Percentiles rank a stretch among this genome's conserved stretches.
phyloP scores from a whole-genome alignment of 1,284 basidiomycete species.

The Sanghuangporus sanghuang region DNA sequence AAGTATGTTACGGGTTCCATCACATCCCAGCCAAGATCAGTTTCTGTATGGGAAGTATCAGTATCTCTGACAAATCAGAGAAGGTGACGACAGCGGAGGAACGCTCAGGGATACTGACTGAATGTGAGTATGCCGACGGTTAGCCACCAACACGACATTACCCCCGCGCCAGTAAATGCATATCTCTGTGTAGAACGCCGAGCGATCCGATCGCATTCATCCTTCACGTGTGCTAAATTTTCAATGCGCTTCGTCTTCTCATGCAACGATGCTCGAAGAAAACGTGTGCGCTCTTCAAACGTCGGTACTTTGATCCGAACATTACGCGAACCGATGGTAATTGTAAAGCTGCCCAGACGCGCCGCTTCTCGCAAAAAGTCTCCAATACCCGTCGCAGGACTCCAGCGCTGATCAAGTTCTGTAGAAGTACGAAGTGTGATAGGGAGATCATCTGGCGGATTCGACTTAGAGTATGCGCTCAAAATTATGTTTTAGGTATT shows the following conservation, averaged over 20 bases:
- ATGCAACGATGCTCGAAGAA: conserved; percentile 46
- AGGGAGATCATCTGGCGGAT: neutral
- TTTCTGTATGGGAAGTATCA: conserved; percentile 23
- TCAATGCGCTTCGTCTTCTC: conserved; percentile 37
- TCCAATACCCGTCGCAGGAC: conserved; percentile 60
- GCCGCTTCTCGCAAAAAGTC: conserved; percentile 65
- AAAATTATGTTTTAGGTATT: neutral
- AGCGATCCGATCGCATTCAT: conserved; percentile 50
- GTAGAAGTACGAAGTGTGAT: conserved; percentile 12
- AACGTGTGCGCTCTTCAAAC: conserved; percentile 58
- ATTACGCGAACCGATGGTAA: conserved; percentile 39
- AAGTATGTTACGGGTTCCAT: conserved; percentile 70
- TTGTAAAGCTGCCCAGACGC: conserved; percentile 48
- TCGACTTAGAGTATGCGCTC: neutral
- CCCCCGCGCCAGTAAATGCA: conserved; percentile 52
- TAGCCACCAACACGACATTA: conserved; percentile 59
- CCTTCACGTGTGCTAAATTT: conserved; percentile 49
- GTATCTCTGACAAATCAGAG: neutral
- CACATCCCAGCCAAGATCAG: conserved; percentile 45
- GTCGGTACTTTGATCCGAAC: conserved; percentile 55
- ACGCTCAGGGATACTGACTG: conserved; percentile 37
- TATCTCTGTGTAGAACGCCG: conserved; percentile 50
- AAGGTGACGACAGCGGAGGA: neutral
- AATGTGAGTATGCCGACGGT: conserved; percentile 60
- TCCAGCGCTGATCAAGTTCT: conserved; percentile 35